These are phyloP conservation scores for Artemisia argyi DNA, from an alignment of 129 eudicot species.

Conservation along the genomic window DNA sequence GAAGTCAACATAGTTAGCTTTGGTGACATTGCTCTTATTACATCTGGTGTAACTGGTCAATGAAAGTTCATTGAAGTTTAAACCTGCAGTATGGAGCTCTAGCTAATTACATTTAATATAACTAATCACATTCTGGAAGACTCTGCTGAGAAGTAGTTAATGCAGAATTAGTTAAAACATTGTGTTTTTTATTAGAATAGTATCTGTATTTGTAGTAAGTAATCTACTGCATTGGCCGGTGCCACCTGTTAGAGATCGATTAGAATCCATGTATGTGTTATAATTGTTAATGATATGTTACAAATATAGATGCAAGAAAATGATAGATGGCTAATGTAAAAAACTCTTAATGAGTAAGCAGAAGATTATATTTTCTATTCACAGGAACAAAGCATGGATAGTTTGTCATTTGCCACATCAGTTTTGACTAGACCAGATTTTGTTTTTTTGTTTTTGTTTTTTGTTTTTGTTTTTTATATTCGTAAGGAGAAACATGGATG, in stretches of 20 bases:
- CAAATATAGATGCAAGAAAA: neutral
- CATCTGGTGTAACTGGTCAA: neutral
- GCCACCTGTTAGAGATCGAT: constrained; percentile 26
- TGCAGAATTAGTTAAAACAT: neutral
- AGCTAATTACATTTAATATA: no score
- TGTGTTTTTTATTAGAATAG: constrained; percentile 14
- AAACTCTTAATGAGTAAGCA: constrained; percentile 14
- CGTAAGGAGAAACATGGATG: neutral
- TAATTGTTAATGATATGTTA: constrained; percentile 18
- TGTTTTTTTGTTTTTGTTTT: neutral
- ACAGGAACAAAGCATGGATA: constrained; percentile 24
- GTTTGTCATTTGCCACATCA: constrained; percentile 27
- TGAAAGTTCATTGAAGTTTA: neutral
- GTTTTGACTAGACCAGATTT: constrained; percentile 18
- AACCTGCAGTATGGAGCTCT: neutral
- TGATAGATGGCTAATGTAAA: constrained; percentile 14
- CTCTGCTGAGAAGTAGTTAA: neutral
- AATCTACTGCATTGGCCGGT: constrained; percentile 31
- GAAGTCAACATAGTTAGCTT: no score
- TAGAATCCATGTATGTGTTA: constrained; percentile 6
- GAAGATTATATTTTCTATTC: constrained; percentile 15
- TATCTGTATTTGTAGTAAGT: constrained; percentile 13
- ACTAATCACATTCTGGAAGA: constrained; percentile 9
- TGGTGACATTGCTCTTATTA: no score
- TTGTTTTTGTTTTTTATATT: constrained; percentile 1